Percentiles rank a stretch among this genome's conserved stretches.
Conservation (phyloP, 441 rosid genomes). For the Melastoma candidum region DNA sequence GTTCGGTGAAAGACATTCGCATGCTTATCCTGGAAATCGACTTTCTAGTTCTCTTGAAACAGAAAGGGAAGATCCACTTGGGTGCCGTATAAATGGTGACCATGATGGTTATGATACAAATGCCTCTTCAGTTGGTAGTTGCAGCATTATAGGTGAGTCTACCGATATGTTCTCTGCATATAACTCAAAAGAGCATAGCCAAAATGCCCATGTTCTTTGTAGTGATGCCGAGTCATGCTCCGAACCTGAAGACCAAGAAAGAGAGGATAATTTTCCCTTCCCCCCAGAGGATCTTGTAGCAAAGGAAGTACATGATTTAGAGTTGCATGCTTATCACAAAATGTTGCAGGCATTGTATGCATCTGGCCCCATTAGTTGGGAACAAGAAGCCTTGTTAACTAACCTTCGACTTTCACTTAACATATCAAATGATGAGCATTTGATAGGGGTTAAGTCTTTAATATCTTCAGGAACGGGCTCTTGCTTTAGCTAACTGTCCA, state of each 20-base stretch:
- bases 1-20: conserved; percentile 7
- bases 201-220: conserved; percentile 3
- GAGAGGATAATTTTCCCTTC: not conserved
- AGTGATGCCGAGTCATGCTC: not conserved
- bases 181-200: conserved; percentile 1
- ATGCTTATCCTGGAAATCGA: conserved; percentile 20
- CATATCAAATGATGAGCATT: conserved; percentile 34
- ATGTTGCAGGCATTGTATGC: conserved; percentile 26
- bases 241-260: not conserved
- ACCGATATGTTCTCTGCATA: conserved; percentile 18
- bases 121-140: conserved; percentile 61
- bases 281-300: conserved; percentile 5
- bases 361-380: conserved; percentile 34
- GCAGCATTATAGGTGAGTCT: conserved; percentile 38
- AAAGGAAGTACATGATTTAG: conserved; percentile 22
- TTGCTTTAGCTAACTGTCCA: too few species aligned
- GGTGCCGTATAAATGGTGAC: conserved; percentile 23
- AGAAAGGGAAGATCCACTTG: conserved; percentile 23
- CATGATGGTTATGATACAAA: conserved; percentile 35
- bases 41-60: conserved; percentile 21
- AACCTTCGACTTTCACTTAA: conserved; percentile 28
- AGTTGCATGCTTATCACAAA: conserved; percentile 24
- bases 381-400: conserved; percentile 26
- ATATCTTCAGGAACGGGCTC: conserved; percentile 9
- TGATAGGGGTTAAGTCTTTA: conserved; percentile 22